phyloP scores from a whole-genome alignment of 352 stramenopile genomes.

The Globisporangium apiculatum region DNA sequence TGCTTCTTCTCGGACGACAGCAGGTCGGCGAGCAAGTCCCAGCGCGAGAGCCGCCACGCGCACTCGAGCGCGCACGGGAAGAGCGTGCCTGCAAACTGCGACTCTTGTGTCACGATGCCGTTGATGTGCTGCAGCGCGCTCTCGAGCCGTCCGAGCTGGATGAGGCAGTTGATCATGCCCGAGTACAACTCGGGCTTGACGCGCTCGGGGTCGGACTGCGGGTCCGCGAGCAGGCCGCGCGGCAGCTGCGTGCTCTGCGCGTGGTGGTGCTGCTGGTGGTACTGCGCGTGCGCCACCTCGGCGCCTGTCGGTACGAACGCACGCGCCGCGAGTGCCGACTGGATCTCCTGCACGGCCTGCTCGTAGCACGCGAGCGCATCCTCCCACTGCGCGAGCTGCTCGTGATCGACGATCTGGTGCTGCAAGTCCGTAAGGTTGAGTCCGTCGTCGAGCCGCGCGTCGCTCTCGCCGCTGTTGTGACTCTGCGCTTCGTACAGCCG shows the following conservation, averaged over 20 bases:
- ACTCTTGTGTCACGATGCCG: slow-evolving; percentile 74
- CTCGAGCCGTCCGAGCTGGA: slow-evolving; percentile 76
- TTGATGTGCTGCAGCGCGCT: slow-evolving; percentile 85
- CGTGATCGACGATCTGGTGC: slow-evolving; percentile 62
- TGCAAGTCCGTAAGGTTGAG: slow-evolving; percentile 59
- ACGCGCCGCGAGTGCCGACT: slow-evolving; percentile 33
- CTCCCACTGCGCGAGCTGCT: slow-evolving; percentile 71
- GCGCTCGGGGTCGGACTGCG: slow-evolving; percentile 33
- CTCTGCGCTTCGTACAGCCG: slow-evolving; percentile 39
- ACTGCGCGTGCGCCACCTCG: background rate
- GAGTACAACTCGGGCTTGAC: slow-evolving; percentile 74
- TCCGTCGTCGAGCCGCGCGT: slow-evolving; percentile 22
- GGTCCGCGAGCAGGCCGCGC: slow-evolving; percentile 18
- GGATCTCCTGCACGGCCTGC: slow-evolving; percentile 66
- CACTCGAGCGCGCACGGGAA: slow-evolving; percentile 82
- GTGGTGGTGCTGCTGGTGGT: background rate
- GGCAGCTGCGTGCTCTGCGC: slow-evolving; percentile 5
- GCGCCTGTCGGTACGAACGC: slow-evolving; percentile 12
- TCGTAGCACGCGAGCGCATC: slow-evolving; percentile 73
- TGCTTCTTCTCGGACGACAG: slow-evolving; percentile 72
- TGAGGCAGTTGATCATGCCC: slow-evolving; percentile 78
- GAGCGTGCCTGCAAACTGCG: slow-evolving; percentile 66
- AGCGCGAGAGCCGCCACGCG: slow-evolving; percentile 80
- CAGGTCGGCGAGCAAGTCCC: slow-evolving; percentile 70
- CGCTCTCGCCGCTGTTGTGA: slow-evolving; percentile 19